Base-by-base conservation (phyloP, 257 asterid genomes). In the Osmanthus fragrans region DNA sequence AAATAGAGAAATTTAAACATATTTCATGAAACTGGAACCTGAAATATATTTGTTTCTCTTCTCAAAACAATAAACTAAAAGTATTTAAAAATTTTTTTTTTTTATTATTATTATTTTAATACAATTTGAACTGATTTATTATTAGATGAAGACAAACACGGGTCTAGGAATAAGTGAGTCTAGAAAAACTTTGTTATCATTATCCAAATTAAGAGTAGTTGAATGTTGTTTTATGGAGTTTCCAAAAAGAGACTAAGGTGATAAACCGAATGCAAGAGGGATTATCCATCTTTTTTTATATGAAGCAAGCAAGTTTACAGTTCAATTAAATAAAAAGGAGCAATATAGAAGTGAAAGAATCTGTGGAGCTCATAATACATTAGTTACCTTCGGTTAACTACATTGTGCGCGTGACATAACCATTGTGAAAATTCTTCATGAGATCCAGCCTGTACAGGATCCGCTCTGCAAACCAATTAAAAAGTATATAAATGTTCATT, bases 361-460 rank as follows among this genome's bases (percentile, higher is more conserved):
- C 32, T 29, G 29, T 0, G 37, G 34, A 76, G 70, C 45, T 60
- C n/a, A 10, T 7, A 25, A 39, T 11, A 29, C 39, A 60, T 29
- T 23, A 67, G n/a, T 29, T 88, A 95, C 98, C 99, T 95, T 84
- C 99, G 82, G 76, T 93, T 95, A 71, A 95, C 99, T 72, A 95
- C 90, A 78, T 93, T 95, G 85, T 95, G 99, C 65, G 77, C 91
- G 5, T 88, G 91, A 82, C 98, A 95, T 86, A 95, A 74, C 99
- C 98, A 92, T 70, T 83, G 94, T 29, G 98, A 88, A 66, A 95
- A 88, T 78, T 95, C 97, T 7, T 87, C 85, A 27, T 95, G 98
- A 66, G 97, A 90, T 80, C 98, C 97, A 75, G 87, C 90, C 81
- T 86, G 84, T 10, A 93, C 96, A 10, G 98, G 97, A 75, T 89